phyloP scores from a whole-genome alignment of 441 rosid genomes.

The Pelargonium cotyledonis region DNA sequence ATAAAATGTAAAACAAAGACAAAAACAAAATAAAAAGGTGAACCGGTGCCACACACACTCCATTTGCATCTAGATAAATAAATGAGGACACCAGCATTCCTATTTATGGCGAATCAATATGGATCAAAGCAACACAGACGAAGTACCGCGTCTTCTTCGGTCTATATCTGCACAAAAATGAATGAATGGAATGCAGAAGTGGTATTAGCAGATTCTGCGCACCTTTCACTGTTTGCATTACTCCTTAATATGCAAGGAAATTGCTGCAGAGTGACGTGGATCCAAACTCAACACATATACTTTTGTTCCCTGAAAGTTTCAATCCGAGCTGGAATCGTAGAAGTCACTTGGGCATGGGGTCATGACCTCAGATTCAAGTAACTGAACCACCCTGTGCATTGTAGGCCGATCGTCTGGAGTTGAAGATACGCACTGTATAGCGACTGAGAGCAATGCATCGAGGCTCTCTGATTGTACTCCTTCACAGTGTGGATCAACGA shows the following conservation, averaged over 20 bases:
- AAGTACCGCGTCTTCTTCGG: neutral
- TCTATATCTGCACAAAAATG: conserved; percentile 5
- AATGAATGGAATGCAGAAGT: neutral
- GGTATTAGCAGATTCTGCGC: neutral
- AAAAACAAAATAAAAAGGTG: neutral
- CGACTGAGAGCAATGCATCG: conserved; percentile 79
- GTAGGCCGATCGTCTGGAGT: conserved; percentile 88
- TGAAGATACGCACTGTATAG: conserved; percentile 74
- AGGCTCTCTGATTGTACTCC: conserved; percentile 76
- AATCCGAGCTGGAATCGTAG: conserved; percentile 74
- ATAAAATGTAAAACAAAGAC: neutral
- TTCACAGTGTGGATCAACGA: conserved; percentile 71
- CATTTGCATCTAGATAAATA: neutral
- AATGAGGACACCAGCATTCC: neutral
- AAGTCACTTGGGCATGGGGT: conserved; percentile 98
- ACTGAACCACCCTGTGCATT: conserved; percentile 93
- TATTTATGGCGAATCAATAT: neutral
- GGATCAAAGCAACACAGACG: neutral
- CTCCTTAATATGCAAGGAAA: no score
- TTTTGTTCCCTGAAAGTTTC: conserved; percentile 15
- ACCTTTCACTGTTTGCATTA: no score
- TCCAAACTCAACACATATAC: neutral
- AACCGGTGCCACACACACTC: neutral
- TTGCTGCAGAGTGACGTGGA: neutral
- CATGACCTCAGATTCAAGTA: conserved; percentile 94